Conservation (phyloP, 306 rosid genomes). For the Cucurbita ficifolia region DNA sequence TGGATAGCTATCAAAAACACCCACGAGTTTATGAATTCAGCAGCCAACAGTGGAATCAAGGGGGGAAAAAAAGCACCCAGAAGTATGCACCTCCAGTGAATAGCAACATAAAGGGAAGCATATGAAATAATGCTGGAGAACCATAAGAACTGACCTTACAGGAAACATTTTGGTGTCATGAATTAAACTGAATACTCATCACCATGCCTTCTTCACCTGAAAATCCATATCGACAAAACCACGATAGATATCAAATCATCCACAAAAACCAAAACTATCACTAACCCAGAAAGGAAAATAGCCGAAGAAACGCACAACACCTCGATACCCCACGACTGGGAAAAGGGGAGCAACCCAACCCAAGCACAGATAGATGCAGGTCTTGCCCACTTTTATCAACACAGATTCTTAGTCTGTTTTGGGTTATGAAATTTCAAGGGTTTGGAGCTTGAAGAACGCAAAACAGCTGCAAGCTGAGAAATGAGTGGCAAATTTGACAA, state of each 20-base stretch:
- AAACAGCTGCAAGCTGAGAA: background rate
- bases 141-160: constrained; percentile 43
- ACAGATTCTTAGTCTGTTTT: background rate
- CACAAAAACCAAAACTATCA: no score
- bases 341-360: background rate
- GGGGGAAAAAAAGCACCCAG: background rate
- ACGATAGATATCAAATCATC: no score
- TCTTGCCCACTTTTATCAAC: background rate
- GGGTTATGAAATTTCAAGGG: background rate
- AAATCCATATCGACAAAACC: constrained; percentile 7
- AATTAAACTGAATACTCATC: constrained; percentile 12
- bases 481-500: background rate
- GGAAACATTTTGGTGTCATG: constrained; percentile 48
- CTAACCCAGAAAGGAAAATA: background rate
- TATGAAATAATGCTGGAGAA: background rate
- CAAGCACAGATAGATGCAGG: background rate
- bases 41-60: background rate
- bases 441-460: background rate
- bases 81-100: background rate
- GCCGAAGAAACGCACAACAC: no score
- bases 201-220: constrained; percentile 2
- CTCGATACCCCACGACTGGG: no score
- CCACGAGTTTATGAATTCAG: background rate
- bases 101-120: background rate
- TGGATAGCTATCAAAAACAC: background rate